Conservation (phyloP, 139 green algal genomes). For the Chlamydomonas sp. region DNA sequence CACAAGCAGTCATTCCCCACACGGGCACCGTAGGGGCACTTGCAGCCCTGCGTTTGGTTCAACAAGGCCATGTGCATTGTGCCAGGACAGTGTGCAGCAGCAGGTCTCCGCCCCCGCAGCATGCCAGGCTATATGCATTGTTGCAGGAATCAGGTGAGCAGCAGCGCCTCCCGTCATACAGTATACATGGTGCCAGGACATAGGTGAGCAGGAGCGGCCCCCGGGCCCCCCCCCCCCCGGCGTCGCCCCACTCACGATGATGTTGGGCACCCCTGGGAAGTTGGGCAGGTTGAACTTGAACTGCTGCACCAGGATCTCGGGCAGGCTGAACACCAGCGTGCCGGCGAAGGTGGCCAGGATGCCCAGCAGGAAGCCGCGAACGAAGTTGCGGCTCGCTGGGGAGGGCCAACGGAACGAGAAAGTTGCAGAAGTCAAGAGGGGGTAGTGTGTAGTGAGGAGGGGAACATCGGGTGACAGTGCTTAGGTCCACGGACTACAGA, state of each 20-base stretch:
- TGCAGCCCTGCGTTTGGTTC: too few relatives aligned
- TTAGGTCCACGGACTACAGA: too few relatives aligned
- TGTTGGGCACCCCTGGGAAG: conserved; percentile 30
- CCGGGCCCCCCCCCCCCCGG: not conserved
- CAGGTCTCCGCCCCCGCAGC: too few relatives aligned
- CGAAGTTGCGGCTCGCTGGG: conserved; percentile 65
- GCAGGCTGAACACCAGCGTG: conserved; percentile 54
- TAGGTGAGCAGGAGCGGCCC: not conserved
- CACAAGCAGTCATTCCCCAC: too few relatives aligned
- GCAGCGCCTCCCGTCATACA: too few relatives aligned
- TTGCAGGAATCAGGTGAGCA: too few relatives aligned
- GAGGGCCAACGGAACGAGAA: not conserved
- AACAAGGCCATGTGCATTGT: too few relatives aligned
- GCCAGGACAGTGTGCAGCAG: too few relatives aligned
- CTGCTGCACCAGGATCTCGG: conserved; percentile 48
- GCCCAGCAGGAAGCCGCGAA: conserved; percentile 63
- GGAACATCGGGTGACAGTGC: not conserved
- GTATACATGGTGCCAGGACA: too few relatives aligned
- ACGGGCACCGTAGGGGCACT: too few relatives aligned
- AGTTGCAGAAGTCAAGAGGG: not conserved
- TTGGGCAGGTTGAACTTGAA: conserved; percentile 43
- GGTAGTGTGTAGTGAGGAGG: not conserved
- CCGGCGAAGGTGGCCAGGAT: conserved; percentile 61
- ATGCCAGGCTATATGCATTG: too few relatives aligned
- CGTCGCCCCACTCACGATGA: conserved; percentile 27